Conservation (phyloP, 306 rosid genomes). For the Lathyrus aphaca region DNA sequence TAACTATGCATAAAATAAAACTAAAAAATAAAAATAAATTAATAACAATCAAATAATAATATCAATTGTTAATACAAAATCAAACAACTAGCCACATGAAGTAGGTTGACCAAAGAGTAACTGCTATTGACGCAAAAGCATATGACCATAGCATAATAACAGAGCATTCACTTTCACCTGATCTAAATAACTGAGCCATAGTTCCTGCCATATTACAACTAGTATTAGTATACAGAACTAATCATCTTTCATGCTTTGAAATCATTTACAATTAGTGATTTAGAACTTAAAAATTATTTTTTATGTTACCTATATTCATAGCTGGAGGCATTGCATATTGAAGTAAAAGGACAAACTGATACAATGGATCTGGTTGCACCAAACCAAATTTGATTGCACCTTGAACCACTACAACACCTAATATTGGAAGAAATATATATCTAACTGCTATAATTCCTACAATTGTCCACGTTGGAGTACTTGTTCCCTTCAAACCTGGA, state of each 20-base stretch:
- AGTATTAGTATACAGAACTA: too few species aligned
- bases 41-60: conserved; percentile 11
- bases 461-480: conserved; percentile 45
- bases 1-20: not conserved
- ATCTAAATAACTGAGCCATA: conserved; percentile 74
- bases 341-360: conserved; percentile 74
- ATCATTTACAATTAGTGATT: not conserved
- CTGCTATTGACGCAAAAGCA: conserved; percentile 65
- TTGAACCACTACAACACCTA: conserved; percentile 61
- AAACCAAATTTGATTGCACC: conserved; percentile 65
- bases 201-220: conserved; percentile 54
- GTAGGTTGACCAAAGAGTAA: conserved; percentile 77
- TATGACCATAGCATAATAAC: conserved; percentile 81
- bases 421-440: conserved; percentile 61
- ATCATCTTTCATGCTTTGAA: not conserved
- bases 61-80: conserved; percentile 20
- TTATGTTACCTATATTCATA: conserved; percentile 74
- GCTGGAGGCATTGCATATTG: conserved; percentile 90
- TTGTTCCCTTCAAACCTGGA: conserved; percentile 68
- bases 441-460: conserved; percentile 65
- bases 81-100: conserved; percentile 72
- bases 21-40: not conserved
- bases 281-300: not conserved
- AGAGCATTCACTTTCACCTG: conserved; percentile 72
- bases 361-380: conserved; percentile 68